phyloP scores from a whole-genome alignment of 2,329 filamentous ascomycete genomes.

The Macrophomina tecta region DNA sequence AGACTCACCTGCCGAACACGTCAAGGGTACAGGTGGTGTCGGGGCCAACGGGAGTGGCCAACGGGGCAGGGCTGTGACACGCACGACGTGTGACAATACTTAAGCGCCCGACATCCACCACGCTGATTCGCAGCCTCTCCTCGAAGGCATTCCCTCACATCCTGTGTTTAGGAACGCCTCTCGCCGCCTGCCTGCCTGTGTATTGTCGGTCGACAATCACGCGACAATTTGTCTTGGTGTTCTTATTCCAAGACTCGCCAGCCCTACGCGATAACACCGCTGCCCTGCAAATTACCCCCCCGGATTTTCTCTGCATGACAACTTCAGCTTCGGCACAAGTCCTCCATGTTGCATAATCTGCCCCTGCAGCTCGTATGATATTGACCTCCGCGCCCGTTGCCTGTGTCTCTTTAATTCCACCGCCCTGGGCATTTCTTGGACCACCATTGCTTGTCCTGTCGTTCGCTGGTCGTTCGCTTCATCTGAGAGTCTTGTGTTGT shows the following conservation, averaged over 20 bases:
- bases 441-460: background rate
- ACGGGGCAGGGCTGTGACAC: slow-evolving; percentile 5
- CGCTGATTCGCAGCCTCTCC: background rate
- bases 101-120: slow-evolving; percentile 13
- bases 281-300: background rate
- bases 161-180: slow-evolving; percentile 15
- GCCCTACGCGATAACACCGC: background rate
- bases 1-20: background rate
- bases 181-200: background rate
- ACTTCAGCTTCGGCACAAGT: background rate
- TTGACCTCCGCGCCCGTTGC: background rate
- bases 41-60: slow-evolving; percentile 1
- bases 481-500: background rate
- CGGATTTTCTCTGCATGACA: slow-evolving; percentile 1
- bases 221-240: slow-evolving; percentile 1
- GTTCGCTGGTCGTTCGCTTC: slow-evolving; percentile 15
- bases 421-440: background rate
- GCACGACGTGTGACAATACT: background rate
- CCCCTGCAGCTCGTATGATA: background rate
- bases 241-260: background rate
- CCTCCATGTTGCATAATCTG: slow-evolving; percentile 1
- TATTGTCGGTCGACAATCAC: slow-evolving; percentile 5
- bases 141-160: slow-evolving; percentile 1
- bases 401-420: slow-evolving; percentile 1
- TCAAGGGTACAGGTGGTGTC: background rate